Base-by-base conservation (phyloP, 495 filamentous ascomycete genomes). In the Stereocaulon alpinum region DNA sequence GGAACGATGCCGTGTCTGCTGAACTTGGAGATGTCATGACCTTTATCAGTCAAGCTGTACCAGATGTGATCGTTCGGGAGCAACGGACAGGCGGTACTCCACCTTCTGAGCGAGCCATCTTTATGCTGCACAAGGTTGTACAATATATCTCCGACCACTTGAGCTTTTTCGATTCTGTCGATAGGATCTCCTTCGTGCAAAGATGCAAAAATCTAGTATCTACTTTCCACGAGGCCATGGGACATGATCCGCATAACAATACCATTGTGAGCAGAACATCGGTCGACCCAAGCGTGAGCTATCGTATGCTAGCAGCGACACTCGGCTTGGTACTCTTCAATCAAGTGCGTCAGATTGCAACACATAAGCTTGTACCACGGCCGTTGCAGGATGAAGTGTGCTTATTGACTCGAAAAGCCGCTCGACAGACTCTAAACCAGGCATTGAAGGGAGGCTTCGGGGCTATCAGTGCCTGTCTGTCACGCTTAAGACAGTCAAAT, bases 1-100 rank as follows among this genome's bases (percentile, higher is more conserved):
- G 89, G 85, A 77, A 86, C 55, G 87, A 88, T 9, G 69, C 67
- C 40, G 79, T 85, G 3, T 85, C 85, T 12, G 85, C 86, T 1
- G 82, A 91, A 61, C 58, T 90, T 49, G 83, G 83, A 2, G 69
- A 77, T 30, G 69, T 79, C 2, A 76, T 86, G 49, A 78, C 84
- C 48, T 76, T 71, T 68, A 70, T 86, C 12, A 60, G 71, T n/a
- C 64, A 69, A 49, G 61, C 63, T 15, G 52, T 70, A 30, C 34
- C 52, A 2, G 14, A 32, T 34, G 37, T 22, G 4, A 9, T 12
- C 18, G 17, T 1, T 3, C 24, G 29, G 22, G 40, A 3, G 2
- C 15, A 50, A 0, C 27, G 40, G 34, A 17, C 18, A 40, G 40
- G 20, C 37, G 56, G 29, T 27, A 14, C 7, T 29, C n/a, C 11